Base-by-base conservation (phyloP, 1,139 yeast genomes). In the Magnusiomyces fungicola region DNA sequence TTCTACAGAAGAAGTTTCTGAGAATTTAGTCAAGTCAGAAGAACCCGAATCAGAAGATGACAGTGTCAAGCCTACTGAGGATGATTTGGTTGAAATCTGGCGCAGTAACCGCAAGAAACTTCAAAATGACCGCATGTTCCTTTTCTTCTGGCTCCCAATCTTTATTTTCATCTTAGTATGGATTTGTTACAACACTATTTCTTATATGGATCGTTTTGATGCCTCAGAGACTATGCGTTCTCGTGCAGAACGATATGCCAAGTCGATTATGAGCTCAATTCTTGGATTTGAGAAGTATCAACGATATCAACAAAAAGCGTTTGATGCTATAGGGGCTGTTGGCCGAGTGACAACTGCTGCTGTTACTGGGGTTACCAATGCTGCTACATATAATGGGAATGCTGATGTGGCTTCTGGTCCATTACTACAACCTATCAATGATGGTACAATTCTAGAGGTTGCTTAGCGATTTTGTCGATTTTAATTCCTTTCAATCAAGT, bases 51-150 rank as follows among this genome's bases (percentile, higher is more conserved):
- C n/a, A n/a, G n/a, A n/a, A 27, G 30, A 27, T 27, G 7, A 7
- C 12, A 12, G 30, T 27, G 12, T 7, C 30, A 44, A 50, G 41
- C 44, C 49, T 5, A 45, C 54, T 3, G 64, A 62, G 25, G 64
- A 62, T 47, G 56, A 57, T 32, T 54, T 58, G 33, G 50, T 64
- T 41, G 52, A 58, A 37, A 58, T 57, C 36, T 61, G 65, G 56
- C 58, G 53, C 41, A 55, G 55, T 44, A 55, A 59, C 49, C 63
- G 62, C 47, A 81, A 82, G 63, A 77, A 82, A 33, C 79, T 84
- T 56, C 81, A 79, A 58, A 84, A 86, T 59, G 97, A 89, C 66
- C 83, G 81, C 61, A 83, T 87, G 88, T 71, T 89, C 58, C 69
- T 87, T 49, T 84, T 87, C 64, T 88, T 89, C 73, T 89, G 97